Evolutionary conservation across 1,139 yeast genomes (phyloP), one percentile per base, ranked within the genome.

Genomic region (Saccharomycopsis hybrid): DNA sequence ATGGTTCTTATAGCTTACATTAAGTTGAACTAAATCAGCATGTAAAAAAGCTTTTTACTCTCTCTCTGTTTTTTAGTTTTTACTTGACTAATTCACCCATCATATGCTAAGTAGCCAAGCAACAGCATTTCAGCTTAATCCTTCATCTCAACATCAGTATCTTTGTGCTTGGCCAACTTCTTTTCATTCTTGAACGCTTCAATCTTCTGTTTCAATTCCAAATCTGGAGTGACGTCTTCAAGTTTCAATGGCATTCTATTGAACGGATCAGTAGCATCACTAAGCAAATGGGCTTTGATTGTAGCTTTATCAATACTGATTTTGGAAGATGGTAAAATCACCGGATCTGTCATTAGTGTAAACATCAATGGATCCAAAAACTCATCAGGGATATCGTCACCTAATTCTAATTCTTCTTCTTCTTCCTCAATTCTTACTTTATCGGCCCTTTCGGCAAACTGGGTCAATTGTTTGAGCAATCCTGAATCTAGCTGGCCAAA

Each of bases 261-360:
- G 68, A 94, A 94, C 9, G 99, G 99, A 70, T 94, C 99, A 1
- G 96, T 90, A 1, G 96, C 79, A 68, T 92, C 97, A 69, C 92
- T 86, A 64, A 94, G 76, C 55, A 94, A 72, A 72, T 94, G 98
- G 1, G 96, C 88, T 63, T 89, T 90, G 60, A 94, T 86, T 1
- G 97, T 94, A 27, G 94, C 77, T 61, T 95, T 72, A 64, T 94
- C 99, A 59, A 94, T 86, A 48, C 82, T 80, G 13, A 90, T 78
- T 59, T 78, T 83, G 1, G 96, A 87, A 4, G 86, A 73, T 4
- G 99, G 99, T 59, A 94, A 74, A 28, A 78, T 82, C 3, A 94
- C 98, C 0, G 99, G 99, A 63, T 94, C 95, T 59, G 82, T 86
- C 98, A 94, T 94, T 43, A 94, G 64, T 0, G 96, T 86, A 64